Percentiles rank a stretch among this genome's conserved stretches.
phyloP scores from a whole-genome alignment of 73 alveolate genomes.

The Paramecium caudatum region DNA sequence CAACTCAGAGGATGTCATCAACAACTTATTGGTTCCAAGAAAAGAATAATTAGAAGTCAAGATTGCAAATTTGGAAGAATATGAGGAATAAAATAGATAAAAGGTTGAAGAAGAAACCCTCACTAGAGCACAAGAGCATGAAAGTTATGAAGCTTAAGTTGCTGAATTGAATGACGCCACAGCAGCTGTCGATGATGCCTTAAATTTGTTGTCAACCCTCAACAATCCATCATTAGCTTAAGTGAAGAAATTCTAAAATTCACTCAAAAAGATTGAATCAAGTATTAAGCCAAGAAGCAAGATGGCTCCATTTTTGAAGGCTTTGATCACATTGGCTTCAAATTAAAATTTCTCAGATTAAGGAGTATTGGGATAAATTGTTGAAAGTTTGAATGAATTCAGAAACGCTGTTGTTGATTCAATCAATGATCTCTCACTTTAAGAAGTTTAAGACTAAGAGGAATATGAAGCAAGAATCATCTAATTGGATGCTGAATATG shows the following conservation, averaged over 20 bases:
- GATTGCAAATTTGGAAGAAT: constrained; percentile 17
- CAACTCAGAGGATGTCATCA: constrained; percentile 60
- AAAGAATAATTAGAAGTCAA: constrained; percentile 30
- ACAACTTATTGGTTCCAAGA: constrained; percentile 29
- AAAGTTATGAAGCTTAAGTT: constrained; percentile 37
- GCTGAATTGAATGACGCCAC: constrained; percentile 68
- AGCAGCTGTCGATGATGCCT: constrained; percentile 67
- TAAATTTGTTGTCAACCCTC: constrained; percentile 11
- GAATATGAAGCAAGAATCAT: constrained; percentile 29
- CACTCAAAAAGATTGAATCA: constrained; percentile 55
- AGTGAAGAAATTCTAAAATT: constrained; percentile 64
- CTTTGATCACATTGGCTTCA: constrained; percentile 59
- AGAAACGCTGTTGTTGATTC: constrained; percentile 57
- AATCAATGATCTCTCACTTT: not conserved
- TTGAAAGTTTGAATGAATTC: constrained; percentile 44
- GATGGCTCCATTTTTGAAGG: constrained; percentile 69
- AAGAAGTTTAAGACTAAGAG: constrained; percentile 26
- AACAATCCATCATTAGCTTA: constrained; percentile 50
- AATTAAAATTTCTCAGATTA: constrained; percentile 52
- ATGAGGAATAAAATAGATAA: constrained; percentile 11
- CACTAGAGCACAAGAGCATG: constrained; percentile 44
- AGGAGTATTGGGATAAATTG: constrained; percentile 40
- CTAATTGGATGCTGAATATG: constrained; percentile 48
- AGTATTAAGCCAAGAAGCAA: constrained; percentile 45
- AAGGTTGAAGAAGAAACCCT: constrained; percentile 9